Conservation (phyloP, 768 basidiomycete species). For the Phaffia tasmanica region DNA sequence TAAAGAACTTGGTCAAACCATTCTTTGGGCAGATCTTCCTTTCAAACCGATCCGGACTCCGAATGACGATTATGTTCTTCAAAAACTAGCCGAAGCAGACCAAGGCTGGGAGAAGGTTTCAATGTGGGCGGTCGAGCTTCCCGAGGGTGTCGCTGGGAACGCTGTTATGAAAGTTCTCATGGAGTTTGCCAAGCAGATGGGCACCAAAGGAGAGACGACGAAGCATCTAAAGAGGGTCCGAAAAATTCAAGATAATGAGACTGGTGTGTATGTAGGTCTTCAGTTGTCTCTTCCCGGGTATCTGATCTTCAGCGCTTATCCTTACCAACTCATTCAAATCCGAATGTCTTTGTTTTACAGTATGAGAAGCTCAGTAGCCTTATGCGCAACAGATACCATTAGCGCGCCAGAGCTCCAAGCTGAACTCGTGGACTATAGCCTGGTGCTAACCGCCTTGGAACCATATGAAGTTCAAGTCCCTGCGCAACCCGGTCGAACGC, state of each 20-base stretch:
- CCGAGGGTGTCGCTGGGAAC: conserved; percentile 11
- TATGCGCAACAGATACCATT: conserved; percentile 26
- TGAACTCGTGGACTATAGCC: conserved; percentile 25
- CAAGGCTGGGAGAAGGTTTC: conserved; percentile 23
- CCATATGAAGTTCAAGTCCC: conserved; percentile 46
- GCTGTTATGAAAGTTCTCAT: conserved; percentile 16
- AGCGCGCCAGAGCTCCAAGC: conserved; percentile 14
- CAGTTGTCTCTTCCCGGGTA: neutral
- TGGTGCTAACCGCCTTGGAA: conserved; percentile 22
- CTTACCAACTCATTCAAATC: neutral
- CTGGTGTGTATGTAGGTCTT: conserved; percentile 4
- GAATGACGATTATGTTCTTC: conserved; percentile 12
- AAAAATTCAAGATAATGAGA: conserved; percentile 5
- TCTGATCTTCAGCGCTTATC: neutral
- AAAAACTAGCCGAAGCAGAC: conserved; percentile 18
- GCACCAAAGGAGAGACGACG: conserved; percentile 7
- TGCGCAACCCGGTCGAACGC: conserved; percentile 54
- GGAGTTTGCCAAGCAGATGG: conserved; percentile 4
- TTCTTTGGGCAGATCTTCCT: conserved; percentile 8
- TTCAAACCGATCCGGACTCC: conserved; percentile 14
- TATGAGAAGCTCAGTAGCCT: conserved; percentile 28
- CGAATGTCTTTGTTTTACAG: neutral
- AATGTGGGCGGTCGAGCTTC: conserved; percentile 22
- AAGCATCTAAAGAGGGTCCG: conserved; percentile 25
- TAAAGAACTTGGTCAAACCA: conserved; percentile 9